Evolutionary conservation across 1,284 basidiomycete species (phyloP), one percentile per base, ranked within the genome.

Genomic region (Fistulinella staudtii): DNA sequence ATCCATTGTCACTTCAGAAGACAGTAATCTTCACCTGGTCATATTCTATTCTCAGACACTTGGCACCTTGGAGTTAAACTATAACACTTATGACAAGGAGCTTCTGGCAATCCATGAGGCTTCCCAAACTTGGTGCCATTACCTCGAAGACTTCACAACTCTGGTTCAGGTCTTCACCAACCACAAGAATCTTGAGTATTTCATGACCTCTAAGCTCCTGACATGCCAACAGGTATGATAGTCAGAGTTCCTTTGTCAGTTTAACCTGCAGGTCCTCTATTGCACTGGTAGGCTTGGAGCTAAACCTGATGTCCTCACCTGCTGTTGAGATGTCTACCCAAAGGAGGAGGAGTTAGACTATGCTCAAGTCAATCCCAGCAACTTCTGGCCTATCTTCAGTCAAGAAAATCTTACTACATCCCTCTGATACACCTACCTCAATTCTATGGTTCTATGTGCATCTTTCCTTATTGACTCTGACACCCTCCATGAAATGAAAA

Each of bases 111-210:
- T 22, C 8, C n/a, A 22, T 15, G 34, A 36, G 21, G 34, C 21
- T 2, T 36, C 23, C 13, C 22, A 5, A 3, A 15, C 13, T 15
- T 36, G 34, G 34, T 3, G 11, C 1, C 21, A 36, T 7, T 36
- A 21, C 13, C 34, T 35, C 5, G 21, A 35, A 35, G 34, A 11
- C 13, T 35, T 14, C 8, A 8, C 3, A 23, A 35, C 34, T 35
- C 34, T 6, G 13, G 21, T 55, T n/a, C 23, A 48, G 8, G 31
- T 56, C 8, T 22, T 47, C 27, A 53, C 56, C 0, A 42, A 54
- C 22, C 48, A 54, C 17, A 53, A 54, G 17, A 52, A 54, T 29
- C 31, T 54, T 0, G 33, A 45, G n/a, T 53, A 54, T 10, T 54
- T 50, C n/a, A 11, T 37, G 18, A 49, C 43, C 5, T 23, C 27